Conservation (phyloP, 1,284 basidiomycete genomes). For the Rugosomyces carneus region DNA sequence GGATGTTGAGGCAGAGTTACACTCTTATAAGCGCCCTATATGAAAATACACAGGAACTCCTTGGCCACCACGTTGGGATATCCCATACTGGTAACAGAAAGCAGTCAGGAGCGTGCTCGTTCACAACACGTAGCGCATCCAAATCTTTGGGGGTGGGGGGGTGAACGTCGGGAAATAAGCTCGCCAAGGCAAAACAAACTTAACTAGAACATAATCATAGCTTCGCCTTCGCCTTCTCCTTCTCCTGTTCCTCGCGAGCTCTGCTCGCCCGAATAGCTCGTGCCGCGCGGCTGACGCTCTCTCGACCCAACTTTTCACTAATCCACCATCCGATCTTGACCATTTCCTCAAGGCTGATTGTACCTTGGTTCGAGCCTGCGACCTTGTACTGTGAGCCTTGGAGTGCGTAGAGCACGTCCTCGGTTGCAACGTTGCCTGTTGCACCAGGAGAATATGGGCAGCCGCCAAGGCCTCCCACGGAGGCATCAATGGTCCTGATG, state of each 20-base stretch:
- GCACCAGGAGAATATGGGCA: constrained; percentile 96
- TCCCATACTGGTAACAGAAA: no score
- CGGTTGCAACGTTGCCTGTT: constrained; percentile 90
- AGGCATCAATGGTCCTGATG: constrained; percentile 66
- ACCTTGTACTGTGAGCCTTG: constrained; percentile 67
- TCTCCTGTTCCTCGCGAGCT: constrained; percentile 11
- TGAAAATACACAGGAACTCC: no score
- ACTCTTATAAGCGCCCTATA: no score
- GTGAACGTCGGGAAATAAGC: not conserved
- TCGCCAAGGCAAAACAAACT: not conserved
- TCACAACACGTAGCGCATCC: no score
- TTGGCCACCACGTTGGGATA: no score
- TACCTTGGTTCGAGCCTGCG: constrained; percentile 33
- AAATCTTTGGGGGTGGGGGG: not conserved
- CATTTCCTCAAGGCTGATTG: constrained; percentile 58
- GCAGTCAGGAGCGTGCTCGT: no score
- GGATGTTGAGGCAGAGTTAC: no score
- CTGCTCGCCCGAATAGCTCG: constrained; percentile 64
- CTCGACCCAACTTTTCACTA: constrained; percentile 56
- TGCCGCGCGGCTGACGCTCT: constrained; percentile 78
- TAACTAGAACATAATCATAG: constrained; percentile 2
- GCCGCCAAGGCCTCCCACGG: constrained; percentile 86
- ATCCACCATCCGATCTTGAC: constrained; percentile 82
- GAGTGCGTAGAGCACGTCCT: constrained; percentile 85
- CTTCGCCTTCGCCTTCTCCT: constrained; percentile 8